A percentile compares a stretch with the other conserved stretches of the same genome.
phyloP scores from a whole-genome alignment of 768 basidiomycete genomes.

The Zangia roseola region DNA sequence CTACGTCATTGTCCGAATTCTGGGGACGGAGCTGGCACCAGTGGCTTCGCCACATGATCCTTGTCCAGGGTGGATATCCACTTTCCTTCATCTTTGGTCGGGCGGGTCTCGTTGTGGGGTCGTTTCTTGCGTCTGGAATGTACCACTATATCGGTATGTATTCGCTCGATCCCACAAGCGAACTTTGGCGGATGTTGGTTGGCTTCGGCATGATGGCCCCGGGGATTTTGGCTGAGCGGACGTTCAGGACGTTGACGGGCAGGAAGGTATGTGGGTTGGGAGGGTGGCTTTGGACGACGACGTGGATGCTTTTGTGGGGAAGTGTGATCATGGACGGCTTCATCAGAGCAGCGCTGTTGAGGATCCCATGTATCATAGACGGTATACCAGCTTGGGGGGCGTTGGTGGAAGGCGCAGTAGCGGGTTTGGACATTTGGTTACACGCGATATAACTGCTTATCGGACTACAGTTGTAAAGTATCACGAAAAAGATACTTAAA shows the following conservation, averaged over 20 bases:
- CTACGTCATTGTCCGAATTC: constrained; percentile 35
- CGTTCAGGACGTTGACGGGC: constrained; percentile 23
- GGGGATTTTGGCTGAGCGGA: constrained; percentile 45
- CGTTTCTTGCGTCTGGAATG: constrained; percentile 54
- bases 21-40: constrained; percentile 42
- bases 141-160: constrained; percentile 52
- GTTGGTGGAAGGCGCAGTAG: constrained; percentile 6
- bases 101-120: constrained; percentile 47
- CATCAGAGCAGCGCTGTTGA: constrained; percentile 13
- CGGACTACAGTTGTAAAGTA: too few species aligned
- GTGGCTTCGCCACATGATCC: constrained; percentile 32
- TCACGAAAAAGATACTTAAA: too few species aligned
- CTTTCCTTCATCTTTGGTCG: constrained; percentile 43
- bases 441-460: not conserved
- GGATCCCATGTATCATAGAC: not conserved
- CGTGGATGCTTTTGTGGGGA: constrained; percentile 26
- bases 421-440: constrained; percentile 12
- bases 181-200: constrained; percentile 38
- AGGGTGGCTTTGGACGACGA: constrained; percentile 37
- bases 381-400: not conserved
- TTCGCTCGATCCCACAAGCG: constrained; percentile 49
- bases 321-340: constrained; percentile 22
- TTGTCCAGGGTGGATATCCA: constrained; percentile 30
- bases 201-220: constrained; percentile 57
- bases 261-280: constrained; percentile 25